Base-by-base conservation (phyloP, 805 yeast species). In the Ogataea sp. region DNA sequence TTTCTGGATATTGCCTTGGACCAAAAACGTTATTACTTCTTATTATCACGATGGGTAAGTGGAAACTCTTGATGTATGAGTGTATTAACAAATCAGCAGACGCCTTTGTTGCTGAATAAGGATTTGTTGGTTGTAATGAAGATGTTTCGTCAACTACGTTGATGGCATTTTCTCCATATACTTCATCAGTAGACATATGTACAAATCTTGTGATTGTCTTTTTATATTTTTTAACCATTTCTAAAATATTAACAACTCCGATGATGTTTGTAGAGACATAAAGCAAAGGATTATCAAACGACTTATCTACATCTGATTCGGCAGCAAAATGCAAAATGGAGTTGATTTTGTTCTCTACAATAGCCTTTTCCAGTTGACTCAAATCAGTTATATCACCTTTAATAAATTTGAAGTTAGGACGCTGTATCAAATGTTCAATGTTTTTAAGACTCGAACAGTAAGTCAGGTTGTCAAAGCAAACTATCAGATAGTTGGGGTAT, bases 111-210 rank as follows among this genome's bases (percentile, higher is more conserved):
- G 80, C 79, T 4, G 80, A 61, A 42, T 75, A 75, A 3, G 80
- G 80, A 43, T 72, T 74, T 0, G 80, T 68, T 1, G 81, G 81
- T 11, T 55, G 50, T n/a, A 75, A 48, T 0, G 46, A 44, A 6
- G 65, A 53, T 0, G 48, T 26, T 47, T 73, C 80, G 31, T 55
- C 55, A 1, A 55, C 59, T 7, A 41, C 44, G 5, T 40, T 47
- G 1, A 34, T 35, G 27, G 55, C 59, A 10, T 49, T 48, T 42
- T 73, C 78, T 1, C 81, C 81, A 44, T 75, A 75, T 0, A 75
- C 80, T 45, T 75, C 81, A 49, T 75, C 81, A 0, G 81, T 75
- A 9, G 80, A 75, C 34, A 75, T 59, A 47, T 75, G 78, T 6
- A 73, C 36, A 31, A 71, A 58, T 13, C 49, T 39, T 15, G 36